Percentiles rank a stretch among this genome's conserved stretches.
phyloP scores from a whole-genome alignment of 129 eudicot genomes.

The Solidago caesia region DNA sequence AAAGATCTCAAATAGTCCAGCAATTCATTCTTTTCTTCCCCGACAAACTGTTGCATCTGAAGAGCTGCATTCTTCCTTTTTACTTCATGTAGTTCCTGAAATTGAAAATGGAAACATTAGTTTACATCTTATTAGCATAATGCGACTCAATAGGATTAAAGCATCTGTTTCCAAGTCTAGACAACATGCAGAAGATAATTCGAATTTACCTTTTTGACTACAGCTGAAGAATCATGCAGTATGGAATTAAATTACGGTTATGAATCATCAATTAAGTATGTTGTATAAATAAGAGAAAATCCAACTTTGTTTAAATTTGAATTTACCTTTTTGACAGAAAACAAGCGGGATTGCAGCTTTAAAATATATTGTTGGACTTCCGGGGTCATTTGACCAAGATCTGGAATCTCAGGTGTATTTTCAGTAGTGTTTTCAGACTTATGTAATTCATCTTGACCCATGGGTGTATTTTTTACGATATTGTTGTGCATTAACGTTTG shows the following conservation, averaged over 20 bases:
- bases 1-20: constrained; percentile 86
- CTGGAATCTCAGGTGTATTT: constrained; percentile 43
- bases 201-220: neutral
- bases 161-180: neutral
- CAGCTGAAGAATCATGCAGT: neutral
- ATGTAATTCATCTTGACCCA: constrained; percentile 36
- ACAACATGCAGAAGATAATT: too few relatives aligned
- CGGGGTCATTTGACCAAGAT: constrained; percentile 69
- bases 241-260: neutral
- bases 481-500: constrained; percentile 37
- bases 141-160: neutral
- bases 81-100: constrained; percentile 82
- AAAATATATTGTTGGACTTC: constrained; percentile 61
- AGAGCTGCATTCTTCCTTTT: constrained; percentile 92
- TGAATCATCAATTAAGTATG: neutral
- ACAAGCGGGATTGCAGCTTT: constrained; percentile 74
- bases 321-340: constrained; percentile 79
- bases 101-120: neutral
- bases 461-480: constrained; percentile 21
- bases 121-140: neutral
- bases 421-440: constrained; percentile 39
- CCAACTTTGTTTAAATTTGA: neutral
- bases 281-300: neutral
- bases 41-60: constrained; percentile 99
- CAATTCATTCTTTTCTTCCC: constrained; percentile 91